Conservation (phyloP, 2,329 filamentous ascomycete species). For the Daldinia sp. region DNA sequence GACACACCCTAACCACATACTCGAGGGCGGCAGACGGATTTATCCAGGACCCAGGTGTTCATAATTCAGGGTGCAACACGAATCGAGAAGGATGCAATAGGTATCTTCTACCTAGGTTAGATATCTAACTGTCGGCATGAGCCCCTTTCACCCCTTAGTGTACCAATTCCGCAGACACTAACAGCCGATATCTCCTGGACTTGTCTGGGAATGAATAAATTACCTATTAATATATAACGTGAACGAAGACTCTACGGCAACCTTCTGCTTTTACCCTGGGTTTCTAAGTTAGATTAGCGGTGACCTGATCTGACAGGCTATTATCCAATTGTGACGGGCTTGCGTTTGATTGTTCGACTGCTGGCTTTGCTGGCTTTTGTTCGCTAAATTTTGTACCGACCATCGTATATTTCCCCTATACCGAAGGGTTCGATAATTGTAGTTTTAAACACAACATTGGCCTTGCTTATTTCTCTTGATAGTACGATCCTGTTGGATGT, state of each 20-base stretch:
- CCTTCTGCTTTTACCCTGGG: constrained; percentile 33
- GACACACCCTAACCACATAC: background rate
- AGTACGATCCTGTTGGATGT: background rate
- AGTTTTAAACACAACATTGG: constrained; percentile 17
- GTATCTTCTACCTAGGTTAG: no score
- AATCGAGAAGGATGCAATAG: background rate
- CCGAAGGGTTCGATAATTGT: background rate
- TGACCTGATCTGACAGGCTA: constrained; percentile 32
- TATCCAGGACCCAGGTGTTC: background rate
- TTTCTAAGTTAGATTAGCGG: constrained; percentile 27
- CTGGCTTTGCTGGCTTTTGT: constrained; percentile 13
- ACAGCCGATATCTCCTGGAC: constrained; percentile 30
- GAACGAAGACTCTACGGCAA: constrained; percentile 20
- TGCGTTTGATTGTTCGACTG: constrained; percentile 26
- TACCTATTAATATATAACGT: constrained; percentile 32
- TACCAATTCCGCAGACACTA: constrained; percentile 2
- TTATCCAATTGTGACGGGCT: constrained; percentile 32
- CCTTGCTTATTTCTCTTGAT: constrained; percentile 10
- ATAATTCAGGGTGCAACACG: background rate
- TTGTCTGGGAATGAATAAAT: constrained; percentile 26
- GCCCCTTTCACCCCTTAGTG: background rate
- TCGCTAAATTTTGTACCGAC: constrained; percentile 2
- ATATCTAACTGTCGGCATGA: background rate
- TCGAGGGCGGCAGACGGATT: background rate
- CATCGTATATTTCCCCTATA: constrained; percentile 19